A percentile compares a stretch with the other conserved stretches of the same genome.
These are phyloP conservation scores for Lasiosphaeria ovina DNA, from an alignment of 495 filamentous ascomycete species.

Conservation along the genomic window DNA sequence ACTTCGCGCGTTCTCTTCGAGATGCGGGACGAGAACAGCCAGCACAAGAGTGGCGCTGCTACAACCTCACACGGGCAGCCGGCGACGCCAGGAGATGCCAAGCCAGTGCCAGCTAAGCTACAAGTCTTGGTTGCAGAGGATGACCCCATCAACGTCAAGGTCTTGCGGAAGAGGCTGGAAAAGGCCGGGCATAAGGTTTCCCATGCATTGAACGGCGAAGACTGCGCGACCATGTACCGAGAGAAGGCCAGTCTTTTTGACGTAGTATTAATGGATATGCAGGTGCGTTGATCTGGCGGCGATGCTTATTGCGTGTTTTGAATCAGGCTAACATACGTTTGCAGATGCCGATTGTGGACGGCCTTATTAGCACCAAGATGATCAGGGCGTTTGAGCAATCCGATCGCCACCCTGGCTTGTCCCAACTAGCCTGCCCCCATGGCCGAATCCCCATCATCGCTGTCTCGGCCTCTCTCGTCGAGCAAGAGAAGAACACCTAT, in stretches of 20 bases:
- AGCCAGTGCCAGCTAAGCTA: constrained; percentile 37
- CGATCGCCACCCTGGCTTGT: constrained; percentile 38
- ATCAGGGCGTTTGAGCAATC: constrained; percentile 71
- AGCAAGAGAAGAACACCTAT: constrained; percentile 67
- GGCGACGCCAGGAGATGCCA: background rate
- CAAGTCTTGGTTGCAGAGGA: constrained; percentile 85
- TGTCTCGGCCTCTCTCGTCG: constrained; percentile 82
- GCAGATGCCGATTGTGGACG: constrained; percentile 93
- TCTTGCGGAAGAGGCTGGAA: constrained; percentile 78
- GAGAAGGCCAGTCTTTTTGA: constrained; percentile 64
- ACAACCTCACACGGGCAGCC: background rate
- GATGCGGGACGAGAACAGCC: constrained; percentile 17
- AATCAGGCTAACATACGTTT: background rate
- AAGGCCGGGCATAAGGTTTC: constrained; percentile 73
- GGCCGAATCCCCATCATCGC: constrained; percentile 79
- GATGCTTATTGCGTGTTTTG: background rate
- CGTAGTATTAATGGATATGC: constrained; percentile 95
- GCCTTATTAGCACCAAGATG: constrained; percentile 75
- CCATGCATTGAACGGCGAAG: constrained; percentile 80
- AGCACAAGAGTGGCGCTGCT: background rate
- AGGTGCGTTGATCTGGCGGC: constrained; percentile 51
- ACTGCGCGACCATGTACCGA: constrained; percentile 69
- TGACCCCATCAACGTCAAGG: constrained; percentile 88
- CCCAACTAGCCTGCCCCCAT: constrained; percentile 45
- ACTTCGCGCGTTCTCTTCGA: constrained; percentile 37